Evolutionary conservation across 139 green algal species (phyloP), one percentile per base, ranked within the genome.

Genomic region (Zygnema cylindricum): DNA sequence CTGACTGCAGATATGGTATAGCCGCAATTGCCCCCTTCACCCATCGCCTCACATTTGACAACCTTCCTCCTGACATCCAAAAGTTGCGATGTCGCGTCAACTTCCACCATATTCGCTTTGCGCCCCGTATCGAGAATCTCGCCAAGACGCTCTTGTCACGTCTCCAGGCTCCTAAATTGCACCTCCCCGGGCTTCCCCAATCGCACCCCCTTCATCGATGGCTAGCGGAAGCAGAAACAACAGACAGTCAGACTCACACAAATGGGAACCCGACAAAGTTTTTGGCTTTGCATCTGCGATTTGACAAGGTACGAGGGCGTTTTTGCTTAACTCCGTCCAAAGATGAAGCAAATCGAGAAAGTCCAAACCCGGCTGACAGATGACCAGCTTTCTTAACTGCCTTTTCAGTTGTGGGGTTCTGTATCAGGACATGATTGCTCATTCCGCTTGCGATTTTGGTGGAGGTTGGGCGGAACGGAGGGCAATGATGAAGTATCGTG

Each of bases 401-500:
- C n/a, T n/a, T n/a, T n/a, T n/a, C n/a, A n/a, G n/a, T n/a, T n/a
- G n/a, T n/a, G n/a, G n/a, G n/a, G n/a, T n/a, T n/a, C n/a, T n/a
- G n/a, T n/a, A n/a, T n/a, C 81, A 87, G 84, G 86, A 90, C 55
- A 90, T 90, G 86, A 77, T 90, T n/a, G 86, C 86, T 21, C 81
- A 91, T 41, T 91, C 86, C 3, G 2, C 36, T 77, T 91, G 86
- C 23, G 79, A 91, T 39, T 91, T 84, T 39, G 86, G 86, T 2
- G 86, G 84, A 30, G 82, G 81, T 49, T 32, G 38, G 39, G 23
- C n/a, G 25, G 79, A 91, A 69, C 2, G 33, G 23, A 16, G 55
- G 23, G 22, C 41, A 38, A 77, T 91, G 57, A 32, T 35, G 33
- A 38, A 77, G 36, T 91, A 91, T 43, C 83, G 86, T 3, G 2